Conservation (phyloP, 2,329 filamentous ascomycete genomes). For the Rhytidhysteron rufulum region DNA sequence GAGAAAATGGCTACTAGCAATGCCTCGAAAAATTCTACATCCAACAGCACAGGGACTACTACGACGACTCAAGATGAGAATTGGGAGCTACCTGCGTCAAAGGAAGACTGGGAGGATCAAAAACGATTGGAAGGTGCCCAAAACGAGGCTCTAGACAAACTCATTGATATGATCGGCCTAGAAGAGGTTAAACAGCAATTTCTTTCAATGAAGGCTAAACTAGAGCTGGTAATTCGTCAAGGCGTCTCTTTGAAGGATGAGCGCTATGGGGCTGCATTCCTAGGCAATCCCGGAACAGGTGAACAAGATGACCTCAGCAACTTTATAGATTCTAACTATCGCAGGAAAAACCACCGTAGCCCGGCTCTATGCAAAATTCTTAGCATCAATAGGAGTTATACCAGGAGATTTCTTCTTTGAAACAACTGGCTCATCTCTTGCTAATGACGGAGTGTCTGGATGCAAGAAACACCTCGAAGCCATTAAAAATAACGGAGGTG, state of each 20-base stretch:
- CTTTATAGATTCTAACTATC: background rate
- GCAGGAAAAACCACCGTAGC: slow-evolving; percentile 71
- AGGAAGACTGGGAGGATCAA: slow-evolving; percentile 59
- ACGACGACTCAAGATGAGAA: background rate
- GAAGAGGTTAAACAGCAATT: slow-evolving; percentile 65
- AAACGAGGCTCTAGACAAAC: slow-evolving; percentile 55
- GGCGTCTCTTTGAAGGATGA: slow-evolving; percentile 52
- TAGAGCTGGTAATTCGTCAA: slow-evolving; percentile 61
- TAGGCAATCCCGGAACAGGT: slow-evolving; percentile 76
- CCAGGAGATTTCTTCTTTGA: slow-evolving; percentile 61
- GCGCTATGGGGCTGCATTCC: slow-evolving; percentile 58
- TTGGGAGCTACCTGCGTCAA: slow-evolving; percentile 21
- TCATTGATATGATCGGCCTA: slow-evolving; percentile 70
- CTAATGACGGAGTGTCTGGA: slow-evolving; percentile 57
- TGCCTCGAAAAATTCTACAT: too few species aligned
- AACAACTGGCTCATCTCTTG: slow-evolving; percentile 64
- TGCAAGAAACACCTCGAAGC: slow-evolving; percentile 56
- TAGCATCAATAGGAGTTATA: slow-evolving; percentile 60
- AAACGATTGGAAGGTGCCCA: slow-evolving; percentile 51
- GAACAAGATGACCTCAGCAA: slow-evolving; percentile 12
- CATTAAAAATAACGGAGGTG: slow-evolving; percentile 58
- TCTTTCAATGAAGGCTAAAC: slow-evolving; percentile 57
- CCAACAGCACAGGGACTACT: too few species aligned
- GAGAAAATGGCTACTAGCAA: too few species aligned
- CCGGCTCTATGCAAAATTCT: slow-evolving; percentile 63